Evolutionary conservation across 306 rosid genomes (phyloP).

Genomic region (Spatholobus suberectus): DNA sequence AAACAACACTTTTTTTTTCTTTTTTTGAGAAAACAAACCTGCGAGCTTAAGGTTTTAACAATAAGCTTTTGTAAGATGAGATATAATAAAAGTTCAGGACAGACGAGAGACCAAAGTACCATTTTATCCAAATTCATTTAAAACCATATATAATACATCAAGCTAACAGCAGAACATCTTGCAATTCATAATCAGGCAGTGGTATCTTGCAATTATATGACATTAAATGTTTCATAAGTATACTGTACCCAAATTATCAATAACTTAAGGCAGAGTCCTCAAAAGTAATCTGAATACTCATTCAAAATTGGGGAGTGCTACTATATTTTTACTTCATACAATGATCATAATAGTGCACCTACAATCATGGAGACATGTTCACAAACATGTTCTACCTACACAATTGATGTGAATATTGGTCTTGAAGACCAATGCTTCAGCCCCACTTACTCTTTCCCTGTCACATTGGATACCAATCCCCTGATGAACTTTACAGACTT

Average conservation of each 20-base stretch:
- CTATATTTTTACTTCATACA: constrained; percentile 22
- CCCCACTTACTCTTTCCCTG: constrained; percentile 70
- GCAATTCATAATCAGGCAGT: constrained; percentile 5
- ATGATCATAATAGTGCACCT: constrained; percentile 23
- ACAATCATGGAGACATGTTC: constrained; percentile 39
- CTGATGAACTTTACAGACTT: constrained; percentile 83
- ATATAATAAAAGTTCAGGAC: constrained; percentile 28
- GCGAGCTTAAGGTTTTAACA: constrained; percentile 33
- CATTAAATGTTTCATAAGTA: constrained; percentile 11
- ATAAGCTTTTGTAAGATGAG: constrained; percentile 28
- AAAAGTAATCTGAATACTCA: constrained; percentile 34
- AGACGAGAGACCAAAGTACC: constrained; percentile 30
- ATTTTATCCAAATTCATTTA: constrained; percentile 26
- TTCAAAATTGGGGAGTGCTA: constrained; percentile 40
- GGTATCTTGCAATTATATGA: constrained; percentile 27
- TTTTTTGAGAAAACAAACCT: constrained; percentile 34
- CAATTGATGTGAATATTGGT: constrained; percentile 31
- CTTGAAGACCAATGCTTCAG: constrained; percentile 29
- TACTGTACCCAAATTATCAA: constrained; percentile 16
- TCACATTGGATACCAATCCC: constrained; percentile 83
- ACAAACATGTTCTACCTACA: constrained; percentile 34
- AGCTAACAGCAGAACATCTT: constrained; percentile 18
- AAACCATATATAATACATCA: neutral
- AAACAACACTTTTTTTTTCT: constrained; percentile 15
- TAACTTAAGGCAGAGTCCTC: constrained; percentile 24